A percentile compares a stretch with the other conserved stretches of the same genome.
phyloP scores from a whole-genome alignment of 306 rosid species.

The Fagus crenata region DNA sequence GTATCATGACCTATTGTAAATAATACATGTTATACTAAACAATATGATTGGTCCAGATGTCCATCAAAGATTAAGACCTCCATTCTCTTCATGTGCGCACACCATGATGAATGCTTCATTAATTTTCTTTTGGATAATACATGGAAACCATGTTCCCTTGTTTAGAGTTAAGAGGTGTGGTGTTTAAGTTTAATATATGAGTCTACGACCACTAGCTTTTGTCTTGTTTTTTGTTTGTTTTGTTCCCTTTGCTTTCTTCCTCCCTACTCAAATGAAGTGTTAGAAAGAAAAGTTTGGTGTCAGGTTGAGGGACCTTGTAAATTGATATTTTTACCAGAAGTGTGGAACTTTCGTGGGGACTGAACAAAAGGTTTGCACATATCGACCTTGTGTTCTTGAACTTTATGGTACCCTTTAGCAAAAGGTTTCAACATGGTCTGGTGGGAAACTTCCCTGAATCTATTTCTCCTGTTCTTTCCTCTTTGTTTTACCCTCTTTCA shows the following conservation, averaged over 20 bases:
- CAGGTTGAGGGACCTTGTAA: slow-evolving; percentile 27
- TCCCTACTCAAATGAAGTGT: slow-evolving; percentile 1
- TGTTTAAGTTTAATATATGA: background rate
- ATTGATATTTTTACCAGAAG: background rate
- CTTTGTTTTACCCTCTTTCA: slow-evolving; percentile 10
- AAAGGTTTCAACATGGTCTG: slow-evolving; percentile 13
- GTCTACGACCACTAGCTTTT: background rate
- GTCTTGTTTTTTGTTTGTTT: background rate
- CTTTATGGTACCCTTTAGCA: background rate
- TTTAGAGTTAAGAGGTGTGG: background rate
- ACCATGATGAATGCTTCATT: background rate
- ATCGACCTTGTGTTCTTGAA: background rate
- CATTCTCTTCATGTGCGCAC: background rate
- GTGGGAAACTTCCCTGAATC: slow-evolving; percentile 6
- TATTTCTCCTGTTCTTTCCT: background rate
- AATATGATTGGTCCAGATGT: too few species aligned
- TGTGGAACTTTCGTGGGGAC: slow-evolving; percentile 31
- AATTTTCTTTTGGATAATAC: too few species aligned
- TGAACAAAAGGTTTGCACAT: background rate
- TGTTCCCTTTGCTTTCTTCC: background rate
- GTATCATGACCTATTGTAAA: too few species aligned
- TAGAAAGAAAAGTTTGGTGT: slow-evolving; percentile 4
- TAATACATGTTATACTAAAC: too few species aligned
- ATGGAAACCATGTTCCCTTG: background rate
- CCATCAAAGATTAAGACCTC: too few species aligned